These are phyloP conservation scores for Scheffersomyces insectosa DNA, from an alignment of 1,139 yeast genomes.

Conservation along the genomic window DNA sequence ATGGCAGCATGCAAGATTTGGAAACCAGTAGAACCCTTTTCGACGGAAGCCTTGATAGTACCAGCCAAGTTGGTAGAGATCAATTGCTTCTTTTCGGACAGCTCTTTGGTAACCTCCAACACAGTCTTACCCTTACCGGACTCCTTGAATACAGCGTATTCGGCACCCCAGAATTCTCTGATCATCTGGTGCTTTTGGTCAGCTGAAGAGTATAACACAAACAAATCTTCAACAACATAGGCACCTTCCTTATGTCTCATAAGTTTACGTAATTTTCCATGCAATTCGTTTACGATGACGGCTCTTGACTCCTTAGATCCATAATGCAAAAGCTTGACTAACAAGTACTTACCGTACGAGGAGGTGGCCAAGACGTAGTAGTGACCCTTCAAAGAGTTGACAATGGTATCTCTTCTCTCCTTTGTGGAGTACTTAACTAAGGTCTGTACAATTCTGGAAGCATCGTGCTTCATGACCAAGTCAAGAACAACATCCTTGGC, in stretches of 20 bases:
- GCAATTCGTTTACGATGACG: constrained; percentile 76
- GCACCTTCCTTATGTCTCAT: constrained; percentile 99
- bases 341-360: constrained; percentile 87
- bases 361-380: constrained; percentile 85
- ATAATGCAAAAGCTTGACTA: constrained; percentile 87
- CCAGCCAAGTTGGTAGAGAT: constrained; percentile 76
- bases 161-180: constrained; percentile 97
- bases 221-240: constrained; percentile 95
- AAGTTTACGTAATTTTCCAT: constrained; percentile 85
- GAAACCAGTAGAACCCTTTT: constrained; percentile 95
- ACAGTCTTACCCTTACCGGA: constrained; percentile 65
- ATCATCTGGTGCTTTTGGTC: constrained; percentile 89
- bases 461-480: constrained; percentile 91
- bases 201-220: constrained; percentile 77
- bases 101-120: constrained; percentile 64
- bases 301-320: constrained; percentile 83
- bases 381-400: constrained; percentile 69
- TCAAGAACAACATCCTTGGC: constrained; percentile 78
- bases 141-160: constrained; percentile 86
- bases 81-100: constrained; percentile 80
- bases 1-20: constrained; percentile 95
- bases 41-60: constrained; percentile 87
- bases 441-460: constrained; percentile 94
- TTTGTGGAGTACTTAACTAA: constrained; percentile 82
- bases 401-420: constrained; percentile 74